Percentiles rank a stretch among this genome's conserved stretches.
phyloP scores from a whole-genome alignment of 129 eudicot genomes.

The Escallonia rubra region DNA sequence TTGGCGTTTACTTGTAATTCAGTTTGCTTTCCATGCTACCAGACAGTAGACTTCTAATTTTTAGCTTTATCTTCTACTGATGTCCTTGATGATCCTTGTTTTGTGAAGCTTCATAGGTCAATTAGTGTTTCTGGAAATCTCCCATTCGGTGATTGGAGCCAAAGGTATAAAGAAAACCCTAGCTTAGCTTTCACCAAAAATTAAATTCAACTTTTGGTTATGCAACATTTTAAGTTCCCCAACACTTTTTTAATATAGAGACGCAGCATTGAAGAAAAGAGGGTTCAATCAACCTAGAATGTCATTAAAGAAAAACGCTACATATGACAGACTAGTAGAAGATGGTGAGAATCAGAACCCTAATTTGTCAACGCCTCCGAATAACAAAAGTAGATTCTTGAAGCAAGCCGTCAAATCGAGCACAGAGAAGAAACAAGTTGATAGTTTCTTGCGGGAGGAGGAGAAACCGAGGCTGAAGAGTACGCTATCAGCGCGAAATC shows the following conservation, averaged over 20 bases:
- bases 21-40: neutral
- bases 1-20: no score
- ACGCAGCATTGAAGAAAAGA: constrained; percentile 70
- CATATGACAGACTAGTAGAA: constrained; percentile 20
- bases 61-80: neutral
- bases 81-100: neutral
- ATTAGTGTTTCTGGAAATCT: constrained; percentile 52
- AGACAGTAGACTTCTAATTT: neutral
- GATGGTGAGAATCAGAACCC: constrained; percentile 84
- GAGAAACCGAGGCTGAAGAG: constrained; percentile 51
- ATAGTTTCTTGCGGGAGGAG: constrained; percentile 23
- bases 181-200: neutral
- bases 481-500: constrained; percentile 66
- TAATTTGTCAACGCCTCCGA: constrained; percentile 56
- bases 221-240: neutral
- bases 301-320: constrained; percentile 18
- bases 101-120: constrained; percentile 48
- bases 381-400: constrained; percentile 30
- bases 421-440: constrained; percentile 46
- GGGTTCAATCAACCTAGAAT: constrained; percentile 28
- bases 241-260: constrained; percentile 35
- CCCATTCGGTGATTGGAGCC: constrained; percentile 42
- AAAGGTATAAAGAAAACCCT: constrained; percentile 38
- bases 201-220: neutral
- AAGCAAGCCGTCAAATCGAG: constrained; percentile 75